A percentile compares a stretch with the other conserved stretches of the same genome.
phyloP scores from a whole-genome alignment of 2,329 filamentous ascomycete species.

The Clarireedia sp. region DNA sequence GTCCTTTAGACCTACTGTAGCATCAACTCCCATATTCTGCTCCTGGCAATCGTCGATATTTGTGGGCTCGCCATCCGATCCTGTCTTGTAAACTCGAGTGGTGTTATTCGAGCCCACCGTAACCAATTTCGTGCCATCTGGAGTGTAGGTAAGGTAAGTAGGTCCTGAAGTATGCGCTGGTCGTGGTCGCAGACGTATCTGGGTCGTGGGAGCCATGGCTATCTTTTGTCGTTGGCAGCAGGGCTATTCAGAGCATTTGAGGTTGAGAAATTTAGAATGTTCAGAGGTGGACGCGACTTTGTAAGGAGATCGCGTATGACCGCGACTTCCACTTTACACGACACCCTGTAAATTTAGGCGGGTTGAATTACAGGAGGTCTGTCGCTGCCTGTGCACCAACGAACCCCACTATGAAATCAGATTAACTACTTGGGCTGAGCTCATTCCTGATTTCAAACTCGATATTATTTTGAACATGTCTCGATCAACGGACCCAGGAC shows the following conservation, averaged over 20 bases:
- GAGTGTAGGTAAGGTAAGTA: constrained; percentile 84
- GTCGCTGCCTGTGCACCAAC: neutral
- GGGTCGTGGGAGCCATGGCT: constrained; percentile 29
- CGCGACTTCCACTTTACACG: constrained; percentile 20
- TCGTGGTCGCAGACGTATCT: constrained; percentile 48
- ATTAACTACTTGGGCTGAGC: too few species aligned
- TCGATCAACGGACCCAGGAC: constrained; percentile 62
- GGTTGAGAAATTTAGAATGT: constrained; percentile 10
- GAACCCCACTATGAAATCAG: constrained; percentile 13
- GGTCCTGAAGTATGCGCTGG: constrained; percentile 77
- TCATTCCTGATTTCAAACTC: too few species aligned
- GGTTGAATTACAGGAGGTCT: neutral
- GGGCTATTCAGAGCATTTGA: neutral
- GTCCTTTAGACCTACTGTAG: constrained; percentile 41
- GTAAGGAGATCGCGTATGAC: constrained; percentile 5
- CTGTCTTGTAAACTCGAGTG: constrained; percentile 85
- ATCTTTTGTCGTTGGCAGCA: constrained; percentile 9
- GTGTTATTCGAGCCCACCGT: constrained; percentile 92
- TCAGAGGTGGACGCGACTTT: constrained; percentile 14
- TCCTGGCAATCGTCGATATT: constrained; percentile 90
- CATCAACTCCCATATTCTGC: constrained; percentile 71
- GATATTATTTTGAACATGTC: constrained; percentile 40
- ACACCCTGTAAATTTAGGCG: constrained; percentile 1
- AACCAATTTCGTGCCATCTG: constrained; percentile 76
- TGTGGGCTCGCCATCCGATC: constrained; percentile 82